phyloP scores from a whole-genome alignment of 2,329 filamentous ascomycete species.

The Sporothrix variecibatus region DNA sequence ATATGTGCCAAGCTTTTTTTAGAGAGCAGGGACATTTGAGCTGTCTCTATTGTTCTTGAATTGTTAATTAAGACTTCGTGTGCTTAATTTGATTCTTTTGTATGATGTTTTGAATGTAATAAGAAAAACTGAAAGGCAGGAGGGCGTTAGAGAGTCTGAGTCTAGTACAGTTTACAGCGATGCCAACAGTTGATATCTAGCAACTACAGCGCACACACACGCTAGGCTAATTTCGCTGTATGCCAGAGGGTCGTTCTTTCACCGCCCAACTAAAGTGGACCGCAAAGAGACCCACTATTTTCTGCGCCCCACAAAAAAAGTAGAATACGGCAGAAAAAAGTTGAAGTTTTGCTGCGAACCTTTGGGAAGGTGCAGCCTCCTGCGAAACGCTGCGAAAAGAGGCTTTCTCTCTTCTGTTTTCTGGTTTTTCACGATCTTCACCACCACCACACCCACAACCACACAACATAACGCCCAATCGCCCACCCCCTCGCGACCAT shows the following conservation, averaged over 20 bases:
- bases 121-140: too few species aligned
- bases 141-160: not conserved
- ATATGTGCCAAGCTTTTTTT: too few species aligned
- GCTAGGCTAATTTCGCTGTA: not conserved
- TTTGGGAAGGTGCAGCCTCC: not conserved
- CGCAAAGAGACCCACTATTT: not conserved
- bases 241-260: not conserved
- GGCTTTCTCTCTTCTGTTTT: not conserved
- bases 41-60: too few species aligned
- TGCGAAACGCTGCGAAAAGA: not conserved
- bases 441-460: not conserved
- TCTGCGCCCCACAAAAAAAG: conserved; percentile 16
- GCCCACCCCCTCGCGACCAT: conserved; percentile 14
- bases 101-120: too few species aligned
- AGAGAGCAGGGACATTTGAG: too few species aligned
- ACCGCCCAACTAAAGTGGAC: conserved; percentile 16
- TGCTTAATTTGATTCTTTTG: too few species aligned
- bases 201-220: not conserved
- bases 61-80: too few species aligned
- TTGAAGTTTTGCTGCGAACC: not conserved
- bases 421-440: not conserved
- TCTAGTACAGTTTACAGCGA: not conserved
- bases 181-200: not conserved
- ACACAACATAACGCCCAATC: not conserved
- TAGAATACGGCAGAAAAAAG: conserved; percentile 26